Evolutionary conservation across 345 rosid genomes (phyloP), one percentile per base, ranked within the genome.

Genomic region (Barbarea vulgaris): DNA sequence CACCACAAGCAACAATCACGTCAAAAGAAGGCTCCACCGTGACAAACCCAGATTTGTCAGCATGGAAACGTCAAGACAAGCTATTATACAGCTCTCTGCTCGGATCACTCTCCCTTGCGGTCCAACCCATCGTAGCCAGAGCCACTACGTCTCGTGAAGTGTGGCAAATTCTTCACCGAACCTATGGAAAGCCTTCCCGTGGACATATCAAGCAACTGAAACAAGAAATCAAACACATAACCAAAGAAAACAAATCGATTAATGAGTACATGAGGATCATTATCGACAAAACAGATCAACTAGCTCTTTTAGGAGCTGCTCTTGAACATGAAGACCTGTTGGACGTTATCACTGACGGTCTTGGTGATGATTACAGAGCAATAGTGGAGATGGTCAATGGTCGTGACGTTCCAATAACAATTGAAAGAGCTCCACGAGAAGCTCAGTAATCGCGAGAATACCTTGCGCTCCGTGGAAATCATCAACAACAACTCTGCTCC

Each of bases 31-130:
- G 28, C 28, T 2, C 7, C 7, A 6, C 2, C 1, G 12, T 1
- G 0, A 0, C 12, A 0, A 47, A 47, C 6, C 22, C 24, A 0
- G 9, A 47, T 0, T 8, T 47, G 0, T 0, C 24, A 0, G 24
- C 52, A 0, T 47, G 52, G 52, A 18, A 7, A 18, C 4, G 52
- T 0, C 24, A 47, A 8, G 52, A 47, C 12, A 17, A 47, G 11
- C 10, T 47, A 0, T 11, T 47, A 0, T 47, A 7, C 12, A 47
- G 12, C 0, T 10, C 52, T 8, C 0, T 47, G 0, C 5, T 47
- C 0, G 52, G 52, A 0, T 47, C 52, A 0, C 52, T 47, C 0
- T 47, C 52, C 1, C 22, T 47, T 1, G 0, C 52, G 0, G 52
- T 47, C 1, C 52, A 47, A 7, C 5, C 24, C 0, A 18, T 47